These are phyloP conservation scores for Jaapia argillacea DNA, from an alignment of 768 basidiomycete species.

Conservation along the genomic window DNA sequence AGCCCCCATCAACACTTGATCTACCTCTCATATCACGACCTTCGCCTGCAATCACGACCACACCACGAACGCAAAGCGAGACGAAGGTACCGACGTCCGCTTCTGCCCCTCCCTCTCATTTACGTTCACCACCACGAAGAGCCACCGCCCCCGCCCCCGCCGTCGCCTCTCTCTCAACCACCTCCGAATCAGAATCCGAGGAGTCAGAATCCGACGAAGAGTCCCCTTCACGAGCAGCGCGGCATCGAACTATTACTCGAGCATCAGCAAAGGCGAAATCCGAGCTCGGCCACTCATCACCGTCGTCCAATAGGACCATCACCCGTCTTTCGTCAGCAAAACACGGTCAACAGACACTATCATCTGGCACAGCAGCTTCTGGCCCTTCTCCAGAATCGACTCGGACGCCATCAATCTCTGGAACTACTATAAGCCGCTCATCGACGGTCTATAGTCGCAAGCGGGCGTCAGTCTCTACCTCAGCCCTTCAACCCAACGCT, in stretches of 20 bases:
- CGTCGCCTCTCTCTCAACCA: conserved; percentile 16
- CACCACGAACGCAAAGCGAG: conserved; percentile 8
- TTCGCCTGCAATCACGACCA: no score
- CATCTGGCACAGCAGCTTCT: conserved; percentile 11
- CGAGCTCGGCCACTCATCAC: not conserved
- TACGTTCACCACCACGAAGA: conserved; percentile 8
- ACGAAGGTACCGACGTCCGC: conserved; percentile 19
- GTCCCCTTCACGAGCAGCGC: conserved; percentile 21
- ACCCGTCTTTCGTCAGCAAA: not conserved
- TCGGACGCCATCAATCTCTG: not conserved
- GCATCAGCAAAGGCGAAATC: conserved; percentile 6
- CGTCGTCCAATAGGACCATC: not conserved
- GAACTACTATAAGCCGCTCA: conserved; percentile 2
- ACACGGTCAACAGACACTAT: not conserved
- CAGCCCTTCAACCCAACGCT: conserved; percentile 41
- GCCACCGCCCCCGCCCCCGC: conserved; percentile 2
- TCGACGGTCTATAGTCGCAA: conserved; percentile 20
- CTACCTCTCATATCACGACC: no score
- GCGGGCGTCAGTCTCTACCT: conserved; percentile 50
- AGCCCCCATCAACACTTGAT: conserved; percentile 25
- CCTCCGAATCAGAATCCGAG: conserved; percentile 25
- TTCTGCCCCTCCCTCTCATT: conserved; percentile 14
- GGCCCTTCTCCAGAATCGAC: conserved; percentile 12
- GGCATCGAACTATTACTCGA: conserved; percentile 25
- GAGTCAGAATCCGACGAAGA: conserved; percentile 22